Evolutionary conservation across 2,329 filamentous ascomycete genomes (phyloP).

Genomic region (Scytalidium lignicola): DNA sequence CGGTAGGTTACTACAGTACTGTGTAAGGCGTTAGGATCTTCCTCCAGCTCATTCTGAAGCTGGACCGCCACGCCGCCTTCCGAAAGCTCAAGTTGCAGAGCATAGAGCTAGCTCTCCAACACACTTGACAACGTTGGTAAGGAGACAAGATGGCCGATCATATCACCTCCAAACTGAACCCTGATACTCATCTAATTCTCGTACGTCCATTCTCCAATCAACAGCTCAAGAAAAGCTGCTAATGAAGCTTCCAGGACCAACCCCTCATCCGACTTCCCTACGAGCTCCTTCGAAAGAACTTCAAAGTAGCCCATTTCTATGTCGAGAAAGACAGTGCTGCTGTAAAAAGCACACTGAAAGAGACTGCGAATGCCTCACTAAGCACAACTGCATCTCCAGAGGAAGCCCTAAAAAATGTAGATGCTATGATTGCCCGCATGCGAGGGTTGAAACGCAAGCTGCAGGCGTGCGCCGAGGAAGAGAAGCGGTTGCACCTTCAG

Average conservation of each 20-base stretch:
- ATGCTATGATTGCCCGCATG: conserved; percentile 80
- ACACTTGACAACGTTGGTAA: neutral
- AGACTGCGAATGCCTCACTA: conserved; percentile 42
- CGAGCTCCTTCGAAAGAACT: conserved; percentile 90
- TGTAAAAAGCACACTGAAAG: conserved; percentile 56
- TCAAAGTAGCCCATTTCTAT: conserved; percentile 75
- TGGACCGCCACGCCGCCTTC: neutral
- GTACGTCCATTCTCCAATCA: conserved; percentile 34
- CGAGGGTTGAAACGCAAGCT: conserved; percentile 86
- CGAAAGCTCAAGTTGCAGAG: neutral
- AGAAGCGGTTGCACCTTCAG: conserved; percentile 69
- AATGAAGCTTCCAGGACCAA: conserved; percentile 63
- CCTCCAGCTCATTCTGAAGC: neutral
- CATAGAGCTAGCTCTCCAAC: neutral
- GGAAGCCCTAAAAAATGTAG: conserved; percentile 74
- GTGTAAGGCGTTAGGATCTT: neutral
- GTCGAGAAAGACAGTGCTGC: conserved; percentile 66
- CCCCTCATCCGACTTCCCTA: conserved; percentile 87
- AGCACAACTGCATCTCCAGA: conserved; percentile 54
- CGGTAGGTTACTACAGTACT: neutral
- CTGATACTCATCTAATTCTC: conserved; percentile 70
- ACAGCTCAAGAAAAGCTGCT: conserved; percentile 4
- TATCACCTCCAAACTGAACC: conserved; percentile 63
- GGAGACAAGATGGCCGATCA: conserved; percentile 48
- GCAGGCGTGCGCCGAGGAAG: conserved; percentile 69